phyloP scores from a whole-genome alignment of 2,329 filamentous ascomycete genomes.

The Didymella pomorum region DNA sequence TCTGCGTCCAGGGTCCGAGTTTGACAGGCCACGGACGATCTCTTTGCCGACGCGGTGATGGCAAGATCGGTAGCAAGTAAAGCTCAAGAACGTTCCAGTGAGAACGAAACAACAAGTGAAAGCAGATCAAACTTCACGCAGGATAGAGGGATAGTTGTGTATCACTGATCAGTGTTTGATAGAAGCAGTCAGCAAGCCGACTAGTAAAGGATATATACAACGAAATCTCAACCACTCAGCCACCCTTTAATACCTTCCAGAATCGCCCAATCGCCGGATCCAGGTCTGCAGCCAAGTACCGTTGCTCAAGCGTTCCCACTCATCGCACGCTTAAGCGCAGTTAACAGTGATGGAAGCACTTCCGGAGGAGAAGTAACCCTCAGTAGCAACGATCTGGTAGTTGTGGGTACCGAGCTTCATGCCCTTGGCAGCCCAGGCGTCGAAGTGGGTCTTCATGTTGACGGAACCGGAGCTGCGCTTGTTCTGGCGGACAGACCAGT shows the following conservation, averaged over 20 bases:
- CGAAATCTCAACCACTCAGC: not conserved
- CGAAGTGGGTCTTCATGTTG: constrained; percentile 46
- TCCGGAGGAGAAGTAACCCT: constrained; percentile 62
- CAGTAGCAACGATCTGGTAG: constrained; percentile 60
- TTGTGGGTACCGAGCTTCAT: constrained; percentile 44
- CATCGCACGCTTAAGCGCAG: constrained; percentile 28
- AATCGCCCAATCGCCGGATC: not conserved
- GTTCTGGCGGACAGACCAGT: constrained; percentile 53
- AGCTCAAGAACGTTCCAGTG: not conserved
- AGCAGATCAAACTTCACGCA: not conserved
- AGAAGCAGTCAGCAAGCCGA: constrained; percentile 5
- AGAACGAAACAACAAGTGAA: not conserved
- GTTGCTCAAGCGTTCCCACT: not conserved
- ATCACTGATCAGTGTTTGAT: constrained; percentile 9
- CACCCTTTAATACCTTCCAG: not conserved
- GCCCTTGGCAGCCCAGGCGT: constrained; percentile 46
- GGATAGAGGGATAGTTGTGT: not conserved
- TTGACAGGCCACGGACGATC: not conserved
- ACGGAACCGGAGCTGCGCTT: constrained; percentile 45
- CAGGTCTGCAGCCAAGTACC: constrained; percentile 18
- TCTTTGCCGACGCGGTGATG: not conserved
- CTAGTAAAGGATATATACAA: constrained; percentile 12
- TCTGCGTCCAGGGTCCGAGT: not conserved
- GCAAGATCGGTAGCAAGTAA: not conserved
- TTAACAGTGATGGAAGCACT: constrained; percentile 58